Percentiles rank a stretch among this genome's conserved stretches.
Conservation (phyloP, 2,329 filamentous ascomycete genomes). For the Colletotrichum cereale region DNA sequence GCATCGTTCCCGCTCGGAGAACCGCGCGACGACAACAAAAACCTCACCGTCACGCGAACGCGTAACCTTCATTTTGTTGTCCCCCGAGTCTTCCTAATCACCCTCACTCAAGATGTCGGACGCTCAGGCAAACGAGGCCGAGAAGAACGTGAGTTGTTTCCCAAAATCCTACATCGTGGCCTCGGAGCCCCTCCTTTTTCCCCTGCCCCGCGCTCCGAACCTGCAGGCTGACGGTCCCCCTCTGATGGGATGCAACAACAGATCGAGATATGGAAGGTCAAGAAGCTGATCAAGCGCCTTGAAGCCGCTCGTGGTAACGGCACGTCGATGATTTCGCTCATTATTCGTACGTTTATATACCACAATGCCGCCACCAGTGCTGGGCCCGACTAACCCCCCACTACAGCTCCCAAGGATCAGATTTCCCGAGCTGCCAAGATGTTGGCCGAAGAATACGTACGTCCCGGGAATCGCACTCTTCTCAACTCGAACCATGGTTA, state of each 20-base stretch:
- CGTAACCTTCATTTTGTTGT: slow-evolving; percentile 37
- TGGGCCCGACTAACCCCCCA: slow-evolving; percentile 41
- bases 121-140: slow-evolving; percentile 88
- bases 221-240: slow-evolving; percentile 40
- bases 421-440: slow-evolving; percentile 97
- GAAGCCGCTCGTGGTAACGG: slow-evolving; percentile 98
- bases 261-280: slow-evolving; percentile 95
- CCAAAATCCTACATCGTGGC: slow-evolving; percentile 21
- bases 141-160: slow-evolving; percentile 83
- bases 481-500: slow-evolving; percentile 43
- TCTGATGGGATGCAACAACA: slow-evolving; percentile 46
- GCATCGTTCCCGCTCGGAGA: slow-evolving; percentile 37
- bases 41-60: slow-evolving; percentile 36
- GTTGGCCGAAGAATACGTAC: slow-evolving; percentile 99
- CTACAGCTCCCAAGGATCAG: slow-evolving; percentile 93
- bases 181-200: slow-evolving; percentile 37
- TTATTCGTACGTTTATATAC: slow-evolving; percentile 77
- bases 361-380: slow-evolving; percentile 6
- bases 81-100: slow-evolving; percentile 24
- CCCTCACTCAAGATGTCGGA: slow-evolving; percentile 80
- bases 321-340: slow-evolving; percentile 99
- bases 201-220: slow-evolving; percentile 37
- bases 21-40: slow-evolving; percentile 37
- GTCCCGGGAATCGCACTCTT: slow-evolving; percentile 49
- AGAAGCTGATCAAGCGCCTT: slow-evolving; percentile 99